Conservation (phyloP, 768 basidiomycete genomes). For the Dioszegia crocea region DNA sequence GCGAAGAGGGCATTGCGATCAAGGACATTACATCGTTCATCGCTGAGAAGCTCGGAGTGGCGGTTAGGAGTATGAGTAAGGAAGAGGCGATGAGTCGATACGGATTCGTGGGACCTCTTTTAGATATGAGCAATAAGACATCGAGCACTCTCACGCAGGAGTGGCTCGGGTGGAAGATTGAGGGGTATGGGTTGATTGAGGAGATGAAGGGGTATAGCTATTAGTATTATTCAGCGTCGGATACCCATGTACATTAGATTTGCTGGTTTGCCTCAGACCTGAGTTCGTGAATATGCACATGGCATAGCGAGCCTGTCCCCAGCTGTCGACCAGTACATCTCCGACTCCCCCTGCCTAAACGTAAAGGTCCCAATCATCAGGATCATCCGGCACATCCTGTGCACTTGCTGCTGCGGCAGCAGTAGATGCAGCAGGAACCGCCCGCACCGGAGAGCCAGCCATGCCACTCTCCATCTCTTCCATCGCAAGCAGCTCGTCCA, state of each 20-base stretch:
- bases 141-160: conserved; percentile 15
- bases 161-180: conserved; percentile 26
- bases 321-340: too few species aligned
- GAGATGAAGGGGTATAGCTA: conserved; percentile 17
- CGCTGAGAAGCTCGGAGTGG: conserved; percentile 9
- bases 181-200: conserved; percentile 19
- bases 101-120: conserved; percentile 14
- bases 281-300: too few species aligned
- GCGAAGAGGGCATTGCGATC: conserved; percentile 13
- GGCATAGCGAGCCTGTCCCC: too few species aligned
- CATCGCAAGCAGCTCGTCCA: conserved; percentile 55
- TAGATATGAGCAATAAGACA: background rate
- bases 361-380: too few species aligned
- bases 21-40: conserved; percentile 21
- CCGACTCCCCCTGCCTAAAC: too few species aligned
- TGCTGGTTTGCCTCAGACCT: too few species aligned
- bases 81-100: conserved; percentile 12
- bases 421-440: background rate
- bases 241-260: too few species aligned
- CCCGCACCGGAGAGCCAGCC: conserved; percentile 1
- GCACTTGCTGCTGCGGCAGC: conserved; percentile 12
- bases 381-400: conserved; percentile 30
- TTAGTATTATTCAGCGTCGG: background rate
- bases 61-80: conserved; percentile 7
- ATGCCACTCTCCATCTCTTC: conserved; percentile 65